Evolutionary conservation across 768 basidiomycete species (phyloP).

Genomic region (Serendipita indica): DNA sequence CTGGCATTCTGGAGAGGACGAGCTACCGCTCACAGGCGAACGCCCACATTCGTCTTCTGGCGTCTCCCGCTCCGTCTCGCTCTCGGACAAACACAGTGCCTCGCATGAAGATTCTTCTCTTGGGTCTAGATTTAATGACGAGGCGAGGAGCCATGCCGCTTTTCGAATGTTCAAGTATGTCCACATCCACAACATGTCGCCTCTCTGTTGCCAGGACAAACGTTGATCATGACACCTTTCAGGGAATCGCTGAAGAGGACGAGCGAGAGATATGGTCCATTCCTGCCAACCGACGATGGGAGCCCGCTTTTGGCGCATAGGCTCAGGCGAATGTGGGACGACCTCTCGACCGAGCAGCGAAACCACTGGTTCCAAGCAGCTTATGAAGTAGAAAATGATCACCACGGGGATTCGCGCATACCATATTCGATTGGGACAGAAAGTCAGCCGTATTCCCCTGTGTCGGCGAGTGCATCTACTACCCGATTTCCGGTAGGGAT

Average conservation of each 20-base stretch:
- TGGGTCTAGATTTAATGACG: neutral
- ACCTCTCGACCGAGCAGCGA: neutral
- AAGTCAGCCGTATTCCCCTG: neutral
- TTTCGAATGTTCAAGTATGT: slow-evolving; percentile 2
- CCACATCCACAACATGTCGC: neutral
- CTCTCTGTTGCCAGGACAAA: neutral
- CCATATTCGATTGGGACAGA: neutral
- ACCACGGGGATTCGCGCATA: too few species aligned
- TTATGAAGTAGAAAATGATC: neutral
- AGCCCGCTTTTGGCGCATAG: neutral
- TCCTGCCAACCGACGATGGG: slow-evolving; percentile 2
- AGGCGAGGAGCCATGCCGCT: neutral
- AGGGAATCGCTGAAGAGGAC: neutral
- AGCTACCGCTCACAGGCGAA: neutral
- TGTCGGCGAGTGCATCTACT: neutral
- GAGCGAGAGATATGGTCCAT: slow-evolving; percentile 1
- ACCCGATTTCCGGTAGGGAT: neutral
- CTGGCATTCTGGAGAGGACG: neutral
- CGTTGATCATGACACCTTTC: neutral
- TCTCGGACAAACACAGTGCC: neutral
- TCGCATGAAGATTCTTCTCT: neutral
- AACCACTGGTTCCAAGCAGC: neutral
- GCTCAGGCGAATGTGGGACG: neutral
- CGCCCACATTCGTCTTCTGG: neutral
- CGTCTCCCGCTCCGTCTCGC: neutral